Percentiles rank a stretch among this genome's conserved stretches.
Evolutionary conservation across 2,329 filamentous ascomycete genomes (phyloP).

Genomic region (Nigrospora oryzae): DNA sequence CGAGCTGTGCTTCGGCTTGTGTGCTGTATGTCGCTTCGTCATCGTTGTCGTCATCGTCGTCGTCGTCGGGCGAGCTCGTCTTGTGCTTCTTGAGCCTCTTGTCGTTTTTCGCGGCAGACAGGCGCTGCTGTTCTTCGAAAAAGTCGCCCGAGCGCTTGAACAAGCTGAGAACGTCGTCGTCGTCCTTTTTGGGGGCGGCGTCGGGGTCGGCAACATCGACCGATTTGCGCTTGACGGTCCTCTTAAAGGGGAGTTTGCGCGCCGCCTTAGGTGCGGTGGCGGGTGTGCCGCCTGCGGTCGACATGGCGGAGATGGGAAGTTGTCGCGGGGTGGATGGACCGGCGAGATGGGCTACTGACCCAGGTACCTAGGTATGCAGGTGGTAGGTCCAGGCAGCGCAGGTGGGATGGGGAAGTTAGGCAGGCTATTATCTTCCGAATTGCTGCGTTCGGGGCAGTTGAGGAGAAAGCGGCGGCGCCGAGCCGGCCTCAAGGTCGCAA

Average conservation of each 20-base stretch:
- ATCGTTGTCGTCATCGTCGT: neutral
- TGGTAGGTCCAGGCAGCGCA: too few species aligned
- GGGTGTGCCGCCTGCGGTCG: too few species aligned
- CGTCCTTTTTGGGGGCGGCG: constrained; percentile 8
- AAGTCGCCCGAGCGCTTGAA: constrained; percentile 44
- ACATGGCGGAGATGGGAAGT: too few species aligned
- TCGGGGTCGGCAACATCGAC: constrained; percentile 12
- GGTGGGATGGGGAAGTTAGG: too few species aligned
- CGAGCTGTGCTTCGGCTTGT: too few species aligned
- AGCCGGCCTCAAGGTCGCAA: too few species aligned
- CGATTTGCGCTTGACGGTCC: constrained; percentile 30
- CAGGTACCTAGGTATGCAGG: too few species aligned
- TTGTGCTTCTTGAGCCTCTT: constrained; percentile 3
- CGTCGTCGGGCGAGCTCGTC: neutral
- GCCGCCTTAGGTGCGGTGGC: constrained; percentile 11
- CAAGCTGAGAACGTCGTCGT: constrained; percentile 32
- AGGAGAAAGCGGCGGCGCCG: too few species aligned
- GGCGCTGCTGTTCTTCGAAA: constrained; percentile 31
- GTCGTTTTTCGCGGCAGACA: constrained; percentile 10
- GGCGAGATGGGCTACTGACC: too few species aligned
- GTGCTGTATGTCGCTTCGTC: neutral
- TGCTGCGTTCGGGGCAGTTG: too few species aligned
- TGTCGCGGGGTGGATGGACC: too few species aligned
- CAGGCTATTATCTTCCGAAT: too few species aligned
- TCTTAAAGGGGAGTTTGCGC: constrained; percentile 40